A percentile compares a stretch with the other conserved stretches of the same genome.
Conservation (phyloP, 805 yeast genomes). For the Metschnikowia dekortorum region DNA sequence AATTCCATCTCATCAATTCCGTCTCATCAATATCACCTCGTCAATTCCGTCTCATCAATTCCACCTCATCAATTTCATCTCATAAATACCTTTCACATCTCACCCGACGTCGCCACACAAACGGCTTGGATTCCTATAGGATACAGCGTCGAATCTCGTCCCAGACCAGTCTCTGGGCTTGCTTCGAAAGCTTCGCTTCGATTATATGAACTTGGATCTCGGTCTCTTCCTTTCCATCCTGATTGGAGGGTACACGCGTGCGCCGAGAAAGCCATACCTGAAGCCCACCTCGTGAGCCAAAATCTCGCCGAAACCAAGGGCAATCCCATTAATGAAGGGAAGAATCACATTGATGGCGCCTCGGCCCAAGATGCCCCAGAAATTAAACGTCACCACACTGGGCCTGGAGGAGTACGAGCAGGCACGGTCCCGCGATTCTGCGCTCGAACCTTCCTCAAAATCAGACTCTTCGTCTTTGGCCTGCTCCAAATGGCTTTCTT, state of each 20-base stretch:
- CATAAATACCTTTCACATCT: no score
- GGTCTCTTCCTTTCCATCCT: slow-evolving; percentile 22
- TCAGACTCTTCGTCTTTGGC: slow-evolving; percentile 9
- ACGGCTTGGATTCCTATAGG: no score
- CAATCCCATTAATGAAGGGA: slow-evolving; percentile 89
- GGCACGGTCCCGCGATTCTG: neutral
- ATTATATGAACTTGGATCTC: slow-evolving; percentile 13
- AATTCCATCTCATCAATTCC: no score
- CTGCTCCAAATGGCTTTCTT: slow-evolving; percentile 18
- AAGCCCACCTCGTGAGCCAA: slow-evolving; percentile 91
- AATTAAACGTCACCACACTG: slow-evolving; percentile 16
- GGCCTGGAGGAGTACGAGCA: neutral
- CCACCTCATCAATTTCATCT: no score
- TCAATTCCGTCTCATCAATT: no score
- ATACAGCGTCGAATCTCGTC: no score
- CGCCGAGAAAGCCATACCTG: slow-evolving; percentile 70
- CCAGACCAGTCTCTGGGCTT: no score
- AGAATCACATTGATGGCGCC: slow-evolving; percentile 70
- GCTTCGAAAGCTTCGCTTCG: no score
- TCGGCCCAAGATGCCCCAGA: slow-evolving; percentile 41
- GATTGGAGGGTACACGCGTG: slow-evolving; percentile 48
- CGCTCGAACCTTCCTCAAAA: neutral
- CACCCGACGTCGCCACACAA: no score
- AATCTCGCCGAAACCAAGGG: slow-evolving; percentile 95
- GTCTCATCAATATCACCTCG: no score